Base-by-base conservation (phyloP, 768 basidiomycete species). In the Amanita thiersii region DNA sequence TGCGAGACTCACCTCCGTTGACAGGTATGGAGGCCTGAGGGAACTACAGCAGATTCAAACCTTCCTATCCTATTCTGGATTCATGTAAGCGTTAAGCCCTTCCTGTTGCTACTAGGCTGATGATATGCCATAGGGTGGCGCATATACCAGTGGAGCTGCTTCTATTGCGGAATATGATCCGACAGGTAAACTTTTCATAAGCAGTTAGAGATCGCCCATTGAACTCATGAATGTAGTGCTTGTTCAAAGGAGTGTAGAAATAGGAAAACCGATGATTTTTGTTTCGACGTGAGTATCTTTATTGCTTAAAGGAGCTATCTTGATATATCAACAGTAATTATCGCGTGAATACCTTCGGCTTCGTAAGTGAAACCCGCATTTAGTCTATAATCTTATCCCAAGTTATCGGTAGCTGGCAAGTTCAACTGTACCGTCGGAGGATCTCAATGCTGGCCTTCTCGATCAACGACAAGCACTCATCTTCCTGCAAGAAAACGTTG, bases 401-500 rank as follows among this genome's bases (percentile, higher is more conserved):
- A 33, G 23, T 2, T 2, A 23, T 12, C n/a, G 17, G 17, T 26
- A 73, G 70, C 59, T 79, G 19, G 59, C 77, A 1, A 77, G 76
- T 41, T 44, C 56, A 1, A 55, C 62, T 39, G 63, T 75, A 4
- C 56, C 62, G 1, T 56, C 71, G 0, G 52, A 70, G 46, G 72
- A 78, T 47, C 58, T 79, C 19, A 81, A 82, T 47, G 67, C 68
- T 2, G 81, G 81, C 10, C 57, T 83, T 11, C 62, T 60, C 24
- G 83, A 86, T 53, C 79, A 84, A 56, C 60, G 67, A 1, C 60
- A 66, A 23, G 79, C 79, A 0, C 56, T 87, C 0, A 49, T 60
- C 11, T 86, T 81, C 56, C 59, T 85, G 0, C 71, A 81, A 46
- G 62, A 77, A n/a, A 80, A 86, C 49, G 75, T 84, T 12, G 69